Evolutionary conservation across 192 early-diverging fungal species (phyloP).

Genomic region (Podila epicladia): DNA sequence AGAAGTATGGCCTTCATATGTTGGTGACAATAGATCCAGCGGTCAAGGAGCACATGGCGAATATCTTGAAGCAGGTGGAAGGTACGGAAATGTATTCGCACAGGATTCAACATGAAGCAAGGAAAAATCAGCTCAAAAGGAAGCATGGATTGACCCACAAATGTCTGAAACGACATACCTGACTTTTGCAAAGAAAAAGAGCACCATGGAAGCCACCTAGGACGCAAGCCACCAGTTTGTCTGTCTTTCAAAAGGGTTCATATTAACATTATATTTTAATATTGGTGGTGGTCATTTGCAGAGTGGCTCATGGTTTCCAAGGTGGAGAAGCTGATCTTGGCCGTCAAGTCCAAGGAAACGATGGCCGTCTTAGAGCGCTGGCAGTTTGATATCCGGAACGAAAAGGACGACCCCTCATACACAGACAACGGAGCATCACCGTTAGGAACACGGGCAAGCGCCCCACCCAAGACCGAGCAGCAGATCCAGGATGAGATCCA

Average conservation of each 20-base stretch:
- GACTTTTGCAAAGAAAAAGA: no score
- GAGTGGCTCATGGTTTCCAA: conserved; percentile 80
- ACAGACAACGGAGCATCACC: neutral
- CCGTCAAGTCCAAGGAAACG: conserved; percentile 85
- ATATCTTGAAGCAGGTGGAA: conserved; percentile 84
- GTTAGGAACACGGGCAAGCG: neutral
- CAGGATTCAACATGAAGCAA: neutral
- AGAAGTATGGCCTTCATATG: conserved; percentile 89
- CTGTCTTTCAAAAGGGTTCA: no score
- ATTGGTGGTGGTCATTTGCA: conserved; percentile 24
- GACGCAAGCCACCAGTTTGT: no score
- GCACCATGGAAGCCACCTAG: no score
- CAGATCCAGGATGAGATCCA: conserved; percentile 82
- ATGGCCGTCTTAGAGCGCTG: conserved; percentile 89
- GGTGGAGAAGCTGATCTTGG: conserved; percentile 88
- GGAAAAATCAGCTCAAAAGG: neutral
- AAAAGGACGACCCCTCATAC: conserved; percentile 54
- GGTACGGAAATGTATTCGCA: conserved; percentile 56
- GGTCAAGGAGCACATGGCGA: conserved; percentile 77
- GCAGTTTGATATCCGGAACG: conserved; percentile 93
- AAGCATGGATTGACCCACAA: neutral
- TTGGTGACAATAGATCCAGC: conserved; percentile 79
- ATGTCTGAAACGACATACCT: no score
- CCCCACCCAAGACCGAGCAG: conserved; percentile 61
- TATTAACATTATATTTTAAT: neutral